Conservation (phyloP, 2,329 filamentous ascomycete genomes). For the Neodidymelliopsis sp. region DNA sequence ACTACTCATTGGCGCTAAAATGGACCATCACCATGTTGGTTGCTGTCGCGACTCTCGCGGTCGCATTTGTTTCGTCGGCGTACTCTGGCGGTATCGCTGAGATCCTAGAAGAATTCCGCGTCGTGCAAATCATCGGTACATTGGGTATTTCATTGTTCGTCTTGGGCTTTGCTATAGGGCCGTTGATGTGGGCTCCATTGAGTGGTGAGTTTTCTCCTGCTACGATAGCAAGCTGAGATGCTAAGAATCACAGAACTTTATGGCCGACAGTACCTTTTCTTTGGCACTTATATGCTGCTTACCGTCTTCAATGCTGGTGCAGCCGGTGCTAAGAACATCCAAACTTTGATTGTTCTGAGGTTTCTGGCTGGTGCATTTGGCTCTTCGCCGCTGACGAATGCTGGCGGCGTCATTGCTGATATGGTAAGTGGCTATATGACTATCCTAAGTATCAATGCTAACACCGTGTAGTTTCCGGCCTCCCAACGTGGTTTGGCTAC, state of each 20-base stretch:
- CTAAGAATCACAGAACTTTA: constrained; percentile 59
- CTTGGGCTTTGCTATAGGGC: constrained; percentile 67
- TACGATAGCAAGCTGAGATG: not conserved
- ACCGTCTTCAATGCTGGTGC: constrained; percentile 53
- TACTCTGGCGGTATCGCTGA: constrained; percentile 66
- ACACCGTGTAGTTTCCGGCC: constrained; percentile 11
- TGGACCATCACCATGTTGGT: constrained; percentile 71
- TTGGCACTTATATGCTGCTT: constrained; percentile 46
- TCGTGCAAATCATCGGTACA: constrained; percentile 62
- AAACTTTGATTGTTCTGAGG: constrained; percentile 55
- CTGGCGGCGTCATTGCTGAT: constrained; percentile 48
- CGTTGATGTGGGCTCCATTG: constrained; percentile 69
- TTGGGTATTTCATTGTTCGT: constrained; percentile 72
- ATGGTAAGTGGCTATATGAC: no score
- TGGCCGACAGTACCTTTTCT: constrained; percentile 53
- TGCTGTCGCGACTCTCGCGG: constrained; percentile 71
- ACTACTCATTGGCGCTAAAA: constrained; percentile 64
- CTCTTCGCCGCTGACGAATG: constrained; percentile 54
- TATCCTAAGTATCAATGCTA: no score
- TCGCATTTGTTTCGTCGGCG: constrained; percentile 74
- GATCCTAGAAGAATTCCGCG: constrained; percentile 63
- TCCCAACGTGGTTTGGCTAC: constrained; percentile 55
- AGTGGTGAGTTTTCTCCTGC: constrained; percentile 12
- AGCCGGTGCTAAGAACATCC: constrained; percentile 55
- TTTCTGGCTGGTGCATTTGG: constrained; percentile 54